Percentiles rank a stretch among this genome's conserved stretches.
phyloP scores from a whole-genome alignment of 768 basidiomycete species.

The Hericium rajendrae region DNA sequence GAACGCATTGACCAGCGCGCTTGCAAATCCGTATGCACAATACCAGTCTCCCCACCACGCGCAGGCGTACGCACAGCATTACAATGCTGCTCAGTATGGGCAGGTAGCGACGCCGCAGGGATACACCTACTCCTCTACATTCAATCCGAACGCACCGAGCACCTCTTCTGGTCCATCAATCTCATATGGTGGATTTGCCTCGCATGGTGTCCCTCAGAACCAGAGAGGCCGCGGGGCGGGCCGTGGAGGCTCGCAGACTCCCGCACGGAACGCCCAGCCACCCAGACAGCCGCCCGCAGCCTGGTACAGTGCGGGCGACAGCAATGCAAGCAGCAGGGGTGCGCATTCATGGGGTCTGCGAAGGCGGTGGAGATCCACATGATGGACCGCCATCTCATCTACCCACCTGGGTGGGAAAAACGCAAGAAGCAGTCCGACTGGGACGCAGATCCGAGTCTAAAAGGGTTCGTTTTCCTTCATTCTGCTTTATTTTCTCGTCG shows the following conservation, averaged over 20 bases:
- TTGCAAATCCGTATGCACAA: conserved; percentile 21
- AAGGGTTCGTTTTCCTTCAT: conserved; percentile 42
- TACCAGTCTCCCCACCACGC: conserved; percentile 24
- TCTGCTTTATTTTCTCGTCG: conserved; percentile 1
- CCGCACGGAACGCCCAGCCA: neutral
- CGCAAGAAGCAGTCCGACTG: conserved; percentile 48
- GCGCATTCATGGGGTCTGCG: conserved; percentile 56
- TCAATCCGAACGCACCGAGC: conserved; percentile 9
- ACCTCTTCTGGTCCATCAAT: neutral
- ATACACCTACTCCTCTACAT: conserved; percentile 25
- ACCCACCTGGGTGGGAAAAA: conserved; percentile 63
- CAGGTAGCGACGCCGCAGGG: conserved; percentile 22
- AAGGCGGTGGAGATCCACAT: conserved; percentile 70
- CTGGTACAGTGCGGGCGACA: conserved; percentile 60
- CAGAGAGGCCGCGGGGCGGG: neutral
- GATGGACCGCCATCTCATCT: conserved; percentile 88
- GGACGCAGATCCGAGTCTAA: conserved; percentile 78
- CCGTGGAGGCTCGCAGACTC: neutral
- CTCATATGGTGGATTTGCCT: neutral
- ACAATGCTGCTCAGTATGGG: neutral
- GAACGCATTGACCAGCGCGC: conserved; percentile 16
- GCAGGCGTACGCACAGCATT: conserved; percentile 19
- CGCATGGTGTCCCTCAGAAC: neutral
- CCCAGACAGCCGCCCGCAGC: neutral
- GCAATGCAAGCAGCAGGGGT: conserved; percentile 55